Evolutionary conservation across 2,329 filamentous ascomycete species (phyloP), one percentile per base, ranked within the genome.

Genomic region (Fusarium annulatum): DNA sequence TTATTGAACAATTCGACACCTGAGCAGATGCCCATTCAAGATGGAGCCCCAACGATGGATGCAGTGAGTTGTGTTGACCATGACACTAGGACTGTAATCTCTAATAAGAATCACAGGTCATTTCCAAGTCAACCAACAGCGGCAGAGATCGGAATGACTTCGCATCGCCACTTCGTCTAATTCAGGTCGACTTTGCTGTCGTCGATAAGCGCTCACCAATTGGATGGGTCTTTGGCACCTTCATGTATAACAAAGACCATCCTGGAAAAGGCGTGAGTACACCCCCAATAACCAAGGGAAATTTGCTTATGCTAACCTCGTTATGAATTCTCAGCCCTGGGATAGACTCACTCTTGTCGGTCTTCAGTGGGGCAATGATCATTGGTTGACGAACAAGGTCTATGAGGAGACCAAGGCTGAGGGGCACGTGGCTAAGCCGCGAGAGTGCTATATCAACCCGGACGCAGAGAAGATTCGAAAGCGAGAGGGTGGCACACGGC

Each of bases 161-260:
- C 12, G 19, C 38, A 3, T 58, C 51, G 2, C 33, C 23, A 1
- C 38, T 61, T 26, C 59, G 51, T 18, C 39, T 61, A 16, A 61
- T 61, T 3, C 39, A 61, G 6, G 59, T 58, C 11, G 59, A 57
- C 19, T 58, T 58, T 2, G 51, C 59, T 16, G 39, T 61, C 6
- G 49, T 58, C 2, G 59, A 61, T 3, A n/a, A 30, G 0, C 39
- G 39, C 3, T 34, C 51, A 7, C 59, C 59, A 3, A 61, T 57
- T 15, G 59, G 59, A 14, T 57, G 59, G 51, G 33, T 58, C 5
- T 61, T 61, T 21, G 51, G 39, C 15, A 61, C 49, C 14, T 58
- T 38, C 38, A 58, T 61, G 59, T 45, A 45, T 15, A 56, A 61
- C 23, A 58, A 30, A 16, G 16, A 61, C 11, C 3, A 45, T 3